These are phyloP conservation scores for Lasiosphaeris hirsuta DNA, from an alignment of 495 filamentous ascomycete species.

Conservation along the genomic window DNA sequence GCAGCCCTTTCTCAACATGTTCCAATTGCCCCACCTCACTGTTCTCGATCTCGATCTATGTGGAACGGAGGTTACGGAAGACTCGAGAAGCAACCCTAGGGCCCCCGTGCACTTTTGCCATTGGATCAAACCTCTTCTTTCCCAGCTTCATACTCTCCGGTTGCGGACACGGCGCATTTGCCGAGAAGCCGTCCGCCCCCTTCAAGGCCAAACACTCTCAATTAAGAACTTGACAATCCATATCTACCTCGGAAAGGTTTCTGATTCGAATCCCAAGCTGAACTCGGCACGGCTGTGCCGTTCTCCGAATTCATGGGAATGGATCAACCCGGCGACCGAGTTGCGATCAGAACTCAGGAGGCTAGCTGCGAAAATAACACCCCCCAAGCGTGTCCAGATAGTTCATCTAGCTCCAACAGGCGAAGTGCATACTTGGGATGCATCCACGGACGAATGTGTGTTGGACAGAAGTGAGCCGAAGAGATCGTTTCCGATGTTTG, in stretches of 20 bases:
- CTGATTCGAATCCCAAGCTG: slow-evolving; percentile 23
- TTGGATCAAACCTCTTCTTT: slow-evolving; percentile 11
- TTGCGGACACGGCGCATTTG: slow-evolving; percentile 17
- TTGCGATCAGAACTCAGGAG: slow-evolving; percentile 8
- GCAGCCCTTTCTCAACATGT: slow-evolving; percentile 12
- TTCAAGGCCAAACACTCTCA: background rate
- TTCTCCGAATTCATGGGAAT: background rate
- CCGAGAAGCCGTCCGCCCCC: slow-evolving; percentile 1
- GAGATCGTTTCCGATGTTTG: background rate
- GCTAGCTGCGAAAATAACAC: slow-evolving; percentile 9
- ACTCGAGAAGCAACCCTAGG: background rate
- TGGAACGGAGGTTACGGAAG: slow-evolving; percentile 7
- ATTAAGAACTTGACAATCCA: slow-evolving; percentile 13
- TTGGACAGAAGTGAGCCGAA: slow-evolving; percentile 3
- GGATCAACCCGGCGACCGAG: slow-evolving; percentile 10
- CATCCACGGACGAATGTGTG: slow-evolving; percentile 11
- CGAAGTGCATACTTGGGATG: slow-evolving; percentile 22
- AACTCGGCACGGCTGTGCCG: slow-evolving; percentile 6
- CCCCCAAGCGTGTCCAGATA: slow-evolving; percentile 14
- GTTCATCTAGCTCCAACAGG: slow-evolving; percentile 16
- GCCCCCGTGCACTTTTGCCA: slow-evolving; percentile 17
- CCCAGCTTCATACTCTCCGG: slow-evolving; percentile 1
- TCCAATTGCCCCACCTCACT: slow-evolving; percentile 17
- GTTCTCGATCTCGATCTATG: slow-evolving; percentile 20
- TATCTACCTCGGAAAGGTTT: slow-evolving; percentile 17